Percentiles rank a stretch among this genome's conserved stretches.
These are phyloP conservation scores for Hanseniaspora nectarophila DNA, from an alignment of 805 yeast genomes.

Conservation along the genomic window DNA sequence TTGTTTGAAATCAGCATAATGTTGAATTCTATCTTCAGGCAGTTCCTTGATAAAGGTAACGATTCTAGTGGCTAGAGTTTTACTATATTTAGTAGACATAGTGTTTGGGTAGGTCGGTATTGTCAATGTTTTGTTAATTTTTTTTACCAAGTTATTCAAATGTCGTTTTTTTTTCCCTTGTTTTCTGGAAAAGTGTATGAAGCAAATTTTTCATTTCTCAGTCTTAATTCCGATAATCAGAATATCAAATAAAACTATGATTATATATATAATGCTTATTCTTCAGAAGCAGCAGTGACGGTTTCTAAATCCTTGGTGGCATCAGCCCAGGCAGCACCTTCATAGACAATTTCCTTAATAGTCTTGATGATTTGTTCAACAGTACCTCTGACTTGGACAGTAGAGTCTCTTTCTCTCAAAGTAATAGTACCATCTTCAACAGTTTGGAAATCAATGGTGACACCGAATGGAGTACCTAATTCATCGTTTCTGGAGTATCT, in stretches of 20 bases:
- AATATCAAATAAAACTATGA: not conserved
- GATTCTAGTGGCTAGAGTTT: conserved; percentile 44
- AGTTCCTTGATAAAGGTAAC: conserved; percentile 47
- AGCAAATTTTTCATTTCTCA: not conserved
- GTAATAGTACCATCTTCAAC: conserved; percentile 80
- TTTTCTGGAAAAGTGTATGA: too few relatives aligned
- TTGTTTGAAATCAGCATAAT: conserved; percentile 58
- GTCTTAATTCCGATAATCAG: too few relatives aligned
- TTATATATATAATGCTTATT: not conserved
- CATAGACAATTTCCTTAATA: conserved; percentile 61
- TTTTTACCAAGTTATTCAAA: too few relatives aligned
- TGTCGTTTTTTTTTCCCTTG: too few relatives aligned
- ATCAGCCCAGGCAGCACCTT: conserved; percentile 69
- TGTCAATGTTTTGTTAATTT: too few relatives aligned
- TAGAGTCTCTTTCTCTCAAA: conserved; percentile 92
- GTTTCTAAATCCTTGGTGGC: conserved; percentile 63
- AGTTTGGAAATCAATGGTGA: conserved; percentile 91
- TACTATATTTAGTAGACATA: not conserved
- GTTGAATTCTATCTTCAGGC: conserved; percentile 59
- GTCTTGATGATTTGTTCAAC: conserved; percentile 62
- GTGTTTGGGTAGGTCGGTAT: not conserved
- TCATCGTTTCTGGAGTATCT: conserved; percentile 97
- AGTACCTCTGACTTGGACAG: conserved; percentile 91
- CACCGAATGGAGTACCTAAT: conserved; percentile 96
- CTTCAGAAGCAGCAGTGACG: conserved; percentile 57